Evolutionary conservation across 148 eudicot genomes (phyloP).

Genomic region (Gaultheria prostrata): DNA sequence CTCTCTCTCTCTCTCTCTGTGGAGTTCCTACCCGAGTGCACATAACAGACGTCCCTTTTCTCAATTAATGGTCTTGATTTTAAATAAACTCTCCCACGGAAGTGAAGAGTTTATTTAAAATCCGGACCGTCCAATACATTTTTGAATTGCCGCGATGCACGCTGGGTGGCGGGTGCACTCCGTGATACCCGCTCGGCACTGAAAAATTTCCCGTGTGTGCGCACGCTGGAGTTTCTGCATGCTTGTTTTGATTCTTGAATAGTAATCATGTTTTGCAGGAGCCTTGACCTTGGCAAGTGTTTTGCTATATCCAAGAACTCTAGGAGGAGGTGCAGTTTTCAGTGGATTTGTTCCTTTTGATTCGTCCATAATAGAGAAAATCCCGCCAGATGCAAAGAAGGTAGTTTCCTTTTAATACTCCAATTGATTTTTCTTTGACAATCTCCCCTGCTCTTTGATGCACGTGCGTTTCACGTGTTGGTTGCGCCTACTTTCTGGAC

Average conservation of each 20-base stretch:
- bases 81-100: no score
- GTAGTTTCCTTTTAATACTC: conserved; percentile 31
- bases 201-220: no score
- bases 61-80: no score
- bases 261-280: conserved; percentile 43
- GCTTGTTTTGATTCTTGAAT: conserved; percentile 9
- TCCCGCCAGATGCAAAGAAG: conserved; percentile 80
- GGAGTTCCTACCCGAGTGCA: no score
- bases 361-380: conserved; percentile 50
- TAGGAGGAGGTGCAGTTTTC: conserved; percentile 95
- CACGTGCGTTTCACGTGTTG: not conserved
- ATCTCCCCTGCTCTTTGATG: not conserved
- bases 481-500: not conserved
- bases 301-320: conserved; percentile 76
- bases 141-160: no score
- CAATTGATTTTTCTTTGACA: not conserved
- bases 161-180: no score
- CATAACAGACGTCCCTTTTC: no score
- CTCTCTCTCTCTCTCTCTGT: conserved; percentile 1
- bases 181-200: no score
- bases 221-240: not conserved
- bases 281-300: conserved; percentile 97
- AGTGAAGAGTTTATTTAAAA: no score
- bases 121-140: no score
- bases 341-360: conserved; percentile 98